Base-by-base conservation (phyloP, 257 asterid species). In the Forsythia viridissima region DNA sequence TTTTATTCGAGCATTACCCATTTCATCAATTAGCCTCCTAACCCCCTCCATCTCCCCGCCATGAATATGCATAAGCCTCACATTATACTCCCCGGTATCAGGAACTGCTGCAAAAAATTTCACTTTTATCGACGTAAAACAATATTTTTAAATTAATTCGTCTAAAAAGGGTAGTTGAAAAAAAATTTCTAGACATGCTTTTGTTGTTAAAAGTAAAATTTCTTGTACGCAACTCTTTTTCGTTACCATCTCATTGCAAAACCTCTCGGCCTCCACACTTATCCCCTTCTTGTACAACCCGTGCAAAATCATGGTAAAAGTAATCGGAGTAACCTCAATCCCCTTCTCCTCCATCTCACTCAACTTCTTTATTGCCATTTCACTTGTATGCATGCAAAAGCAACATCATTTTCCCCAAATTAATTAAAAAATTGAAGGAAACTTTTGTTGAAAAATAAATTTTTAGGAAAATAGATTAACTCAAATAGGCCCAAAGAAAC, bases 61-160 rank as follows among this genome's bases (percentile, higher is more conserved):
- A 3, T 83, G 90, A 61, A 84, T 43, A 8, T 88, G 91, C 41
- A 71, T 76, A 73, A 93, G 89, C 69, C 83, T 88, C 79, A 87
- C 97, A 43, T 93, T 94, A 76, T 94, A 93, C 0, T 82, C 88
- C 51, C 89, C 98, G 16, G 89, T 97, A 77, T 91, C 97, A 2
- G 82, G 84, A 5, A 42, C 34, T 30, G 34, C 34, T 30, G 34
- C 34, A 30, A 30, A 30, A 0, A 30, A 30, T 30, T 30, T 30
- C 34, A 30, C 2, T 30, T 30, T 30, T 30, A 30, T 30, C 34
- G 34, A 30, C 34, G 34, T 30, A 30, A 30, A 30, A 30, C 0
- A 30, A 0, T 30, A 30, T 30, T 30, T 30, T 30, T 30, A 30
- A 30, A 1, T 30, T 30, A 1, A 0, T 30, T 30, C 1, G 34